Percentiles rank a stretch among this genome's conserved stretches.
Evolutionary conservation across 805 yeast genomes (phyloP).

Genomic region (Zygoascus ofunaensis): DNA sequence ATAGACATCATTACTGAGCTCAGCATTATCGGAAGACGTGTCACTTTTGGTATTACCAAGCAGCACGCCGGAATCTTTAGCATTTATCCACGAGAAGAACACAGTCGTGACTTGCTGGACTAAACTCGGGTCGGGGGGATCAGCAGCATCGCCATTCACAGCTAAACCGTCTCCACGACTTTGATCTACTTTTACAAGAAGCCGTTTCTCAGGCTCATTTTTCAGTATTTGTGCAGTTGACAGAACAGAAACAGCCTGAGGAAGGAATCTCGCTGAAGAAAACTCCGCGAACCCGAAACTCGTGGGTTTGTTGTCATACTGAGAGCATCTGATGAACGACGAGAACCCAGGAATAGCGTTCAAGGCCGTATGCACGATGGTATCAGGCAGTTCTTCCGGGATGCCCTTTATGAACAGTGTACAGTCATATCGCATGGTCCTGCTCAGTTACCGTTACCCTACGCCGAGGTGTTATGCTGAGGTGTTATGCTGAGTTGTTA

Average conservation of each 20-base stretch:
- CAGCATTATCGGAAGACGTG: neutral
- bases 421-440: neutral
- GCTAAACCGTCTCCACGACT: neutral
- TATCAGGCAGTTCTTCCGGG: constrained; percentile 14
- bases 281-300: constrained; percentile 17
- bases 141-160: constrained; percentile 6
- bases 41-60: no score
- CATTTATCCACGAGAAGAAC: neutral
- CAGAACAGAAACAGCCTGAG: constrained; percentile 14
- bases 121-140: constrained; percentile 5
- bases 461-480: neutral
- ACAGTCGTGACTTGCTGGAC: neutral
- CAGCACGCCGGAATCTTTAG: neutral
- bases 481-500: neutral
- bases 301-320: constrained; percentile 9
- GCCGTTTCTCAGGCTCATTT: neutral
- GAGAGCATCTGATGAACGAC: constrained; percentile 10
- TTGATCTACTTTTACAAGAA: constrained; percentile 1
- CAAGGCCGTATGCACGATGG: constrained; percentile 13
- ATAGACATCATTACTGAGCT: neutral
- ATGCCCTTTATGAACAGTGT: constrained; percentile 7
- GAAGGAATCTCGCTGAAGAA: constrained; percentile 10
- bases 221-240: constrained; percentile 8
- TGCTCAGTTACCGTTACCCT: neutral
- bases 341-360: constrained; percentile 15